Base-by-base conservation (phyloP, 768 basidiomycete genomes). In the Hortiboletus flavorubellus region DNA sequence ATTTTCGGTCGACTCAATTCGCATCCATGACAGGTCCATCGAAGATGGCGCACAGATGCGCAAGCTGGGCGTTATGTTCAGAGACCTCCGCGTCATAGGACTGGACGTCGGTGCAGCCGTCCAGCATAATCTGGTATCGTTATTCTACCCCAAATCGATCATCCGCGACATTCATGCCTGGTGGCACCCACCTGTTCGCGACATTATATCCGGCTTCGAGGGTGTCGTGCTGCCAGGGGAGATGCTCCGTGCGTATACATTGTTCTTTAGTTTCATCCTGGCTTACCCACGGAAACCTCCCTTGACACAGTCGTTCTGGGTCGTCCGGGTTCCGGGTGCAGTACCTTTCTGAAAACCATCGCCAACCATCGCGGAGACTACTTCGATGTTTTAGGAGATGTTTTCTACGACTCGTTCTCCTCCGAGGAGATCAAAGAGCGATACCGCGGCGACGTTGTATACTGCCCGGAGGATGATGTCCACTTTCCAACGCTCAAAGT, bases 211-310 rank as follows among this genome's bases (percentile, higher is more conserved):
- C 18, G 78, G 75, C 14, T 84, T 90, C 55, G 82, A 86, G 39
- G 88, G 87, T 9, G 75, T 82, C 2, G 76, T 89, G 12, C 76
- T 80, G 5, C 80, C 86, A 0, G 86, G 87, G 15, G 87, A 91
- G 71, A 89, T 91, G 89, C 76, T 89, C 34, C 74, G 89, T 84
- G 61, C 59, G 76, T 78, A 74, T 76, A 3, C 72, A 15, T 68
- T 75, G 8, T 15, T 38, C 30, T 18, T 3, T 7, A 8, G 8
- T 45, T 34, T 31, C 49, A 18, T 26, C 16, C 14, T 23, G 5
- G 15, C 21, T 55, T 23, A 41, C 21, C 0, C 14, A 41, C 11
- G 5, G 23, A 18, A 46, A 12, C 14, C 14, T 15, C 14, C 5
- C 5, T 35, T 35, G 34, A 7, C 12, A 35, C 62, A 89, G 88